Base-by-base conservation (phyloP, 1,284 basidiomycete genomes). In the Retiboletus fuscus region DNA sequence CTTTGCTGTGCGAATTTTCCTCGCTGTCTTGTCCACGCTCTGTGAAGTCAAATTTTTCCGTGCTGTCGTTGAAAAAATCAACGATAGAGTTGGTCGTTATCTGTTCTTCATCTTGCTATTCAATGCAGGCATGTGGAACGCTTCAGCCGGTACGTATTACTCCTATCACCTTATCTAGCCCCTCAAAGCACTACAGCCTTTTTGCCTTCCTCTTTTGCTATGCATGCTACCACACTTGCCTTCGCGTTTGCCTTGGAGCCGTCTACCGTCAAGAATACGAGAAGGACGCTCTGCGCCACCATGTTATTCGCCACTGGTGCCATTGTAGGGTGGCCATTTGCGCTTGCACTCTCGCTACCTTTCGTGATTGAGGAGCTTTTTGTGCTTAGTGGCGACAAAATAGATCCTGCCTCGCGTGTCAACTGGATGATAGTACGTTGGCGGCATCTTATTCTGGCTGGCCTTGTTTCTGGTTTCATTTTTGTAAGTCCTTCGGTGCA, bases 241-340 rank as follows among this genome's bases (percentile, higher is more conserved):
- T 93, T 91, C 73, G 90, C 95, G 0, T 95, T 89, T 76, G 91
- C 91, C 5, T 85, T 98, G 69, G 87, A 91, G 66, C 94, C 95
- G 1, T 86, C 94, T 2, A 92, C 87, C 65, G 84, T 85, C 51
- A 83, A 82, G 44, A 86, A 92, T 80, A 78, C 81, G 73, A 83
- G 83, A 67, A 86, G 94, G 69, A 91, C 92, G 5, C 82, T 91
- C 22, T 82, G 86, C 24, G 90, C 94, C 0, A 94, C 93, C 0
- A 72, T 94, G 41, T 84, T 88, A 55, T 95, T 97, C 79, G 95
- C 95, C 2, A 81, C 92, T 5, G 97, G 96, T 6, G 95, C 93
- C 4, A 90, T 99, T 63, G 88, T 97, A 47, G 98, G 97, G 24
- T 99, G 98, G 98, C 98, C 98, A 2, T 99, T 99, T 81, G 89